Percentiles rank a stretch among this genome's conserved stretches.
These are phyloP conservation scores for Mortierella sp. DNA, from an alignment of 371 early-diverging fungal species.

Conservation along the genomic window DNA sequence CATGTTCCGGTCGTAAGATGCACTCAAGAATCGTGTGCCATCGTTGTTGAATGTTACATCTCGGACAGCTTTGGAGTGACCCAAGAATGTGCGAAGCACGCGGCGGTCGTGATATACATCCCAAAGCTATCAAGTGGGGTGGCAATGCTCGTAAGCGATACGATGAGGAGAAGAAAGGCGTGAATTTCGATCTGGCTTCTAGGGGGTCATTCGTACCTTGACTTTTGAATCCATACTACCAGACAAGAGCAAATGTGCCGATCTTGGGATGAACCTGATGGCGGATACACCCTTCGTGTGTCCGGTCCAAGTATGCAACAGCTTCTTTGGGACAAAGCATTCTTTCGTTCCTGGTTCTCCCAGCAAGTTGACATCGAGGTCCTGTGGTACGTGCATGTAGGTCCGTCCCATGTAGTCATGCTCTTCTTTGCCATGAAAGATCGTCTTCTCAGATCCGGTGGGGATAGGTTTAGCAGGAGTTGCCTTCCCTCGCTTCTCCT, in stretches of 20 bases:
- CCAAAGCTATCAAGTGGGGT: slow-evolving; percentile 71
- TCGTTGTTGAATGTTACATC: slow-evolving; percentile 92
- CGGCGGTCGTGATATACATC: slow-evolving; percentile 92
- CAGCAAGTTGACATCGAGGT: slow-evolving; percentile 80
- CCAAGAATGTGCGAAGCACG: slow-evolving; percentile 86
- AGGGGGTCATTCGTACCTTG: too few relatives aligned
- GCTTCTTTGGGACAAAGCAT: slow-evolving; percentile 87
- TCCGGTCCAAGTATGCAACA: slow-evolving; percentile 93
- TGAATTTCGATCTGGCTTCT: too few relatives aligned
- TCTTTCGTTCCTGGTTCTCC: slow-evolving; percentile 81
- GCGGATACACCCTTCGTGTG: slow-evolving; percentile 93
- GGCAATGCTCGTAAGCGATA: neutral
- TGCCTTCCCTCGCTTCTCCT: slow-evolving; percentile 27
- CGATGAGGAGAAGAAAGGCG: too few relatives aligned
- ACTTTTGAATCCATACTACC: slow-evolving; percentile 93
- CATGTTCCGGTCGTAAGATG: slow-evolving; percentile 90
- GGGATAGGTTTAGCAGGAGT: slow-evolving; percentile 50
- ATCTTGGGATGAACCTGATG: slow-evolving; percentile 89
- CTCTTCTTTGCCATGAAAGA: slow-evolving; percentile 81
- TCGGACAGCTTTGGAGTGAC: slow-evolving; percentile 93
- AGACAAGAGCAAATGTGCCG: slow-evolving; percentile 91
- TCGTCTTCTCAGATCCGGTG: slow-evolving; percentile 71
- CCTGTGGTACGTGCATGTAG: slow-evolving; percentile 94
- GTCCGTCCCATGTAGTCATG: slow-evolving; percentile 93
- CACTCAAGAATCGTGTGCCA: slow-evolving; percentile 87